Base-by-base conservation (phyloP, 2,329 filamentous ascomycete genomes). In the Stachybotrys echinatus region DNA sequence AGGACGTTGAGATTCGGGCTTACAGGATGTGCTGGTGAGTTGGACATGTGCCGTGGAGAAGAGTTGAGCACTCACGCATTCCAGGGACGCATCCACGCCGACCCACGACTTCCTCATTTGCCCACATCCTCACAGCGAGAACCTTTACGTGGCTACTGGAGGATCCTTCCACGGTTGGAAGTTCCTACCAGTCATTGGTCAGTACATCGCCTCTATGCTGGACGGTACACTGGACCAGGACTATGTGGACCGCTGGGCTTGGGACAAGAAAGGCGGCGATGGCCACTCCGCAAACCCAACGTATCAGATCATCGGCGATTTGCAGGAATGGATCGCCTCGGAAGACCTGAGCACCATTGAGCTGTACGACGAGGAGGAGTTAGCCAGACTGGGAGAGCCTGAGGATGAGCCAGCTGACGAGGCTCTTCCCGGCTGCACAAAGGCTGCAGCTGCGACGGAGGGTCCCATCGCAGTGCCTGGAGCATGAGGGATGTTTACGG, bases 121-220 rank as follows among this genome's bases (percentile, higher is more conserved):
- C 7, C 74, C 79, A 3, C 71, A 80, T 52, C 63, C 71, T 6
- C 65, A 72, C 56, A 81, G 54, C 51, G 57, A 60, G 38, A 80
- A 79, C 51, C 63, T 87, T 14, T 84, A 77, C 61, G 61, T 87
- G 21, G 83, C 82, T 1, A 79, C 77, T 0, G 82, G 79, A 12
- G 83, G 83, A 2, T 84, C 80, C 12, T 83, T 85, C 54, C 83
- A 86, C 59, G 76, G 77, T 23, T 85, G 78, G 75, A 85, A 86
- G 62, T 84, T 86, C 58, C 67, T 86, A 22, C 82, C 82, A 1
- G 77, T 77, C 21, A 77, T 84, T 54, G 82, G 83, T 4, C 75
- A 78, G 51, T 85, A 85, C 61, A 70, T 82, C 50, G 67, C 72
- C 23, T 72, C 79, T 55, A 71, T 76, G 67, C 61, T 76, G 59